phyloP scores from a whole-genome alignment of 2,329 filamentous ascomycete genomes.

The Arachnopeziza araneosa region DNA sequence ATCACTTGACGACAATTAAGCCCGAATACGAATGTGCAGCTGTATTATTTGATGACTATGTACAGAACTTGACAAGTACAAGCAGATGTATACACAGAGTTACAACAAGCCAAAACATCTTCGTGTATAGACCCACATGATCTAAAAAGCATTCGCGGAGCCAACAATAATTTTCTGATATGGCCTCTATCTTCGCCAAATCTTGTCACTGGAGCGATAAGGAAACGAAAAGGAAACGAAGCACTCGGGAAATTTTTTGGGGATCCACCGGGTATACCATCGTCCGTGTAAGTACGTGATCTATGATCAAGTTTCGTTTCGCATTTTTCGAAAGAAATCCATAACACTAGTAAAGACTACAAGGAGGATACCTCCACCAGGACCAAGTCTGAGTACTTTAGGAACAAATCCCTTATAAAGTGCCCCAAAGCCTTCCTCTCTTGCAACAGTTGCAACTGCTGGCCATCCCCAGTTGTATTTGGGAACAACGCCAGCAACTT shows the following conservation, averaged over 20 bases:
- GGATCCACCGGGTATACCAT: not conserved
- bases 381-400: constrained; percentile 78
- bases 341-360: constrained; percentile 84
- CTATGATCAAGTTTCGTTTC: constrained; percentile 16
- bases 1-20: not conserved
- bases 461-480: constrained; percentile 99
- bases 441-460: constrained; percentile 76
- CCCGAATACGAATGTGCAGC: not conserved
- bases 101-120: not conserved
- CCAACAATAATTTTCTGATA: not conserved
- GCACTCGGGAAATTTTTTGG: too few relatives aligned
- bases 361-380: constrained; percentile 61
- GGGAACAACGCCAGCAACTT: constrained; percentile 70
- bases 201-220: not conserved
- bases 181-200: not conserved
- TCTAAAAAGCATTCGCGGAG: not conserved
- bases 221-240: too few relatives aligned
- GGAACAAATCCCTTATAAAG: constrained; percentile 98
- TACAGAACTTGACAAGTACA: not conserved
- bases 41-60: not conserved
- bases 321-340: constrained; percentile 80
- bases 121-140: not conserved
- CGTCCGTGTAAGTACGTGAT: not conserved
- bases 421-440: constrained; percentile 86
- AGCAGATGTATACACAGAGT: not conserved